These are phyloP conservation scores for Artemisia tridentata DNA, from an alignment of 129 eudicot species.

Conservation along the genomic window DNA sequence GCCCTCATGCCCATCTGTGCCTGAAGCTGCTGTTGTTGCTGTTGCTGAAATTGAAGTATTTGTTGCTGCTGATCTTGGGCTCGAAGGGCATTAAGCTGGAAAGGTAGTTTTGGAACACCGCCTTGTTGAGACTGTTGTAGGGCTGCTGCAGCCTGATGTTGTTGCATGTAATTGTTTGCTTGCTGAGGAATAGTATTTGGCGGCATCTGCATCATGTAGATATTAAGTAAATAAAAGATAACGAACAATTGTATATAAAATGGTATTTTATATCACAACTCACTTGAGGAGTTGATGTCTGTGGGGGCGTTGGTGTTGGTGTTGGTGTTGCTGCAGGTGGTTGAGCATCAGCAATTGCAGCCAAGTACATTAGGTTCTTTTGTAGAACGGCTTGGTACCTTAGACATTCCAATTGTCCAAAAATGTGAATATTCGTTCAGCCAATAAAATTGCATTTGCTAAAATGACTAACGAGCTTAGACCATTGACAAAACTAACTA, in stretches of 20 bases:
- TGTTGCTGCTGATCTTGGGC: slow-evolving; percentile 64
- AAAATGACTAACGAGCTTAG: not conserved
- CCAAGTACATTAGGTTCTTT: slow-evolving; percentile 78
- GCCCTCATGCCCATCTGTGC: slow-evolving; percentile 60
- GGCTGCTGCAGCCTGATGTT: slow-evolving; percentile 37
- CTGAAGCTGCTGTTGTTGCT: slow-evolving; percentile 50
- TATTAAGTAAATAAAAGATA: not conserved
- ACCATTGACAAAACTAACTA: slow-evolving; percentile 2
- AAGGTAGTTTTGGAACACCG: slow-evolving; percentile 47
- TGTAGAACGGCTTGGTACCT: slow-evolving; percentile 82
- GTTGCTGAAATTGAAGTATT: slow-evolving; percentile 49
- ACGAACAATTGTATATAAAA: not conserved
- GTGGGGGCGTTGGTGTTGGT: slow-evolving; percentile 30
- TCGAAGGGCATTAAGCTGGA: slow-evolving; percentile 55
- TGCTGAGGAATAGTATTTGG: slow-evolving; percentile 50
- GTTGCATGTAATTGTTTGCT: slow-evolving; percentile 45
- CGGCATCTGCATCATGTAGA: slow-evolving; percentile 40
- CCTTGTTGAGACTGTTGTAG: slow-evolving; percentile 44
- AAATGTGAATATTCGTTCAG: not conserved
- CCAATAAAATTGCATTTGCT: not conserved
- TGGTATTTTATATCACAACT: not conserved
- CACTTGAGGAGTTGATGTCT: slow-evolving; percentile 64
- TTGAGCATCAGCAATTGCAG: slow-evolving; percentile 94
- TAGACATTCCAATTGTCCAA: slow-evolving; percentile 19
- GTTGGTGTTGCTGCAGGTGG: slow-evolving; percentile 50